A percentile compares a stretch with the other conserved stretches of the same genome.
Evolutionary conservation across 257 asterid species (phyloP).

Genomic region (Verbascum thapsus): DNA sequence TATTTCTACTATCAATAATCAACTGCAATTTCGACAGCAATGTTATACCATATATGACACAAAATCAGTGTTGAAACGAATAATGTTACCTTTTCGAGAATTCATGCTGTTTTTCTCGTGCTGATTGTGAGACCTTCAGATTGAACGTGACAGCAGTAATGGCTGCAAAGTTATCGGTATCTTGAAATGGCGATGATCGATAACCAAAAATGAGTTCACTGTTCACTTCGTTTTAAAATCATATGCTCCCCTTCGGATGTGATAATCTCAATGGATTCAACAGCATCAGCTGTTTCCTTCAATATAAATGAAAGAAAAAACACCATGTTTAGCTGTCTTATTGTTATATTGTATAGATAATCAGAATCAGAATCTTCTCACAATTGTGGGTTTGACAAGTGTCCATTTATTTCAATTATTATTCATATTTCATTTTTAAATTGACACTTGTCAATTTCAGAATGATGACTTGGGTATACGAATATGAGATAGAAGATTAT

Average conservation of each 20-base stretch:
- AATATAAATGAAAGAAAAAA: slow-evolving; percentile 17
- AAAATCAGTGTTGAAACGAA: background rate
- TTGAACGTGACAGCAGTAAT: slow-evolving; percentile 45
- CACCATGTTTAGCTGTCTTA: too few species aligned
- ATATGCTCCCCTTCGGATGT: slow-evolving; percentile 34
- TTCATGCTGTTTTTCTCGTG: slow-evolving; percentile 37
- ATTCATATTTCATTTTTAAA: too few species aligned
- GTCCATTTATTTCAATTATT: too few species aligned
- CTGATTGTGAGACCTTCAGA: slow-evolving; percentile 31
- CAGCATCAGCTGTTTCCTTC: slow-evolving; percentile 43
- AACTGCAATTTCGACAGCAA: too few species aligned
- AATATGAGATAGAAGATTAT: too few species aligned
- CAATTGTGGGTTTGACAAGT: too few species aligned
- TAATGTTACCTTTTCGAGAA: slow-evolving; percentile 41
- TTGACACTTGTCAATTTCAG: too few species aligned
- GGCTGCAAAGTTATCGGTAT: slow-evolving; percentile 46
- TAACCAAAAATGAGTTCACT: slow-evolving; percentile 40
- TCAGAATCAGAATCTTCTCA: too few species aligned
- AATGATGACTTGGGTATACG: too few species aligned
- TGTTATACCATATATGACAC: background rate
- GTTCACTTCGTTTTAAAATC: slow-evolving; percentile 24
- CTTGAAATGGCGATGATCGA: slow-evolving; percentile 44
- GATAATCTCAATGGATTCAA: slow-evolving; percentile 45
- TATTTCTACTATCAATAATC: too few species aligned
- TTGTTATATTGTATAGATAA: too few species aligned